Conservation (phyloP, 1,284 basidiomycete genomes). For the Apiotrichum veenhuisii region DNA sequence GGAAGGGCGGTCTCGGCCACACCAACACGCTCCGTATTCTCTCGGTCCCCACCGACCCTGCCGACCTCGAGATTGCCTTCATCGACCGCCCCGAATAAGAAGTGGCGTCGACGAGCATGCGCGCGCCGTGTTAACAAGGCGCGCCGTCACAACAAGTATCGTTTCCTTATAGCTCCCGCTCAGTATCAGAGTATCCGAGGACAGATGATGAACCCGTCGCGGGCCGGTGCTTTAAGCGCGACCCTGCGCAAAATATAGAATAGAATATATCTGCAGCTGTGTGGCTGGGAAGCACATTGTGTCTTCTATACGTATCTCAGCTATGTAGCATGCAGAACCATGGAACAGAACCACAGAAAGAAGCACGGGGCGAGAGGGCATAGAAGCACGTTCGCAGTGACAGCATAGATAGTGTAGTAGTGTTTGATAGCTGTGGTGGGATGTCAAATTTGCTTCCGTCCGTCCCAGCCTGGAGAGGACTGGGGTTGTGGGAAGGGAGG, state of each 20-base stretch:
- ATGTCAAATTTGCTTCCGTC: neutral
- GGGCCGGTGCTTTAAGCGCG: too few relatives aligned
- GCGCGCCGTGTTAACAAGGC: neutral
- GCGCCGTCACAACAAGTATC: neutral
- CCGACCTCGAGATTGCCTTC: constrained; percentile 65
- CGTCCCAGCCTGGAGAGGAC: too few relatives aligned
- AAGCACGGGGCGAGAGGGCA: too few relatives aligned
- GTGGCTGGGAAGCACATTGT: neutral
- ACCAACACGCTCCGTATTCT: constrained; percentile 52
- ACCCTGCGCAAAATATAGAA: neutral
- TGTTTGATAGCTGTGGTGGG: neutral
- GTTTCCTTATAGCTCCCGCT: neutral
- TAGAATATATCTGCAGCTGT: constrained; percentile 2
- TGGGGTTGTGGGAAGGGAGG: too few relatives aligned
- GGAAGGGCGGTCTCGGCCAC: constrained; percentile 96
- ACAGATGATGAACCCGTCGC: neutral
- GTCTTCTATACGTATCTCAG: neutral
- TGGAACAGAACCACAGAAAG: neutral
- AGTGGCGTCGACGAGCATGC: neutral
- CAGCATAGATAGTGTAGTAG: too few relatives aligned
- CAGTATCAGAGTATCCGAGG: neutral
- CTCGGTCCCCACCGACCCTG: constrained; percentile 73
- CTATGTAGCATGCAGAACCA: constrained; percentile 5
- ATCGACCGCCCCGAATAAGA: constrained; percentile 21
- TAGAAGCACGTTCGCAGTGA: too few relatives aligned